phyloP scores from a whole-genome alignment of 768 basidiomycete species.

The Stropharia rugosoannulata region DNA sequence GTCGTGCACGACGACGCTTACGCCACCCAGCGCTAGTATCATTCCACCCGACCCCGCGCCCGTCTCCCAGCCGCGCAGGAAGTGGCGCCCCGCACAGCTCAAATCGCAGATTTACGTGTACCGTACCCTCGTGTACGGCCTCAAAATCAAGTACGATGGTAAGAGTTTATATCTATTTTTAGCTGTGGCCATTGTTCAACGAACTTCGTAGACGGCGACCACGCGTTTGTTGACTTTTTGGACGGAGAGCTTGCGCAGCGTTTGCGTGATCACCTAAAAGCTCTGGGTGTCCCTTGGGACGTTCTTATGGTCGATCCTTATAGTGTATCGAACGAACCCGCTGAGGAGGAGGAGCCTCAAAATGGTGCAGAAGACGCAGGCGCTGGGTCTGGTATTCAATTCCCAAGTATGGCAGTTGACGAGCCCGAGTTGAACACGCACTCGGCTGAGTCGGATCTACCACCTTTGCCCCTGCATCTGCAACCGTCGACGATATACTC shows the following conservation, averaged over 20 bases:
- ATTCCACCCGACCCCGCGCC: not conserved
- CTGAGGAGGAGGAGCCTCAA: not conserved
- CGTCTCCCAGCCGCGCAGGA: not conserved
- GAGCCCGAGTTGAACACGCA: not conserved
- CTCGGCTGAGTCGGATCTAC: not conserved
- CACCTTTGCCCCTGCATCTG: conserved; percentile 4
- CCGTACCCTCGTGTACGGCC: conserved; percentile 13
- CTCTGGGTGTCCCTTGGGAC: conserved; percentile 1
- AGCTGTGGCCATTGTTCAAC: not conserved
- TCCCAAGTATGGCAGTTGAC: not conserved
- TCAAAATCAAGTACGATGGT: conserved; percentile 6
- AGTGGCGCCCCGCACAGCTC: conserved; percentile 2
- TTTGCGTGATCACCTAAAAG: conserved; percentile 5
- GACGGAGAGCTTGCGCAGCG: conserved; percentile 14
- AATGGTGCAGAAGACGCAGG: not conserved
- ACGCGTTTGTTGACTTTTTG: conserved; percentile 10
- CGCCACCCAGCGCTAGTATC: too few relatives aligned
- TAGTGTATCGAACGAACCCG: conserved; percentile 4
- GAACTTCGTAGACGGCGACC: not conserved
- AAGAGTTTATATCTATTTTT: too few relatives aligned
- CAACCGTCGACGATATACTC: conserved; percentile 7
- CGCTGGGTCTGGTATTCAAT: too few relatives aligned
- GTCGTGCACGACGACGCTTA: too few relatives aligned
- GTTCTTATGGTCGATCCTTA: conserved; percentile 6
- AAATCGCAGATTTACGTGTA: conserved; percentile 8